A percentile compares a stretch with the other conserved stretches of the same genome.
phyloP scores from a whole-genome alignment of 495 filamentous ascomycete genomes.

The Penicillium riverlandense region DNA sequence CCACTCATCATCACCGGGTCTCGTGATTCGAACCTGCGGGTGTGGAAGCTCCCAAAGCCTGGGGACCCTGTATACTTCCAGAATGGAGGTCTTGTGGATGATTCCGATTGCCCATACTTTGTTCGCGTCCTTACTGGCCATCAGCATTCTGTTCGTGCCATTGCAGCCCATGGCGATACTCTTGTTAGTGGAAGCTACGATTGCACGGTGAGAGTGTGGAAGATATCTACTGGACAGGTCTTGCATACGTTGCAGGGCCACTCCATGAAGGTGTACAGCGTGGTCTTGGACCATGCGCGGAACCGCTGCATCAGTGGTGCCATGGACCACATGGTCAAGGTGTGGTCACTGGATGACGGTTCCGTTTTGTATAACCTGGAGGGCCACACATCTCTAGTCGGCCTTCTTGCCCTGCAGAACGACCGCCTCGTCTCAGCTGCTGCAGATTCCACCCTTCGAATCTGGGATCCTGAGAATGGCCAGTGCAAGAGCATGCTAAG shows the following conservation, averaged over 20 bases:
- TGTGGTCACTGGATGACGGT: slow-evolving; percentile 94
- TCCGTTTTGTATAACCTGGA: slow-evolving; percentile 82
- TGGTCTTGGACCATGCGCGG: slow-evolving; percentile 85
- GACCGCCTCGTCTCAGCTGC: slow-evolving; percentile 91
- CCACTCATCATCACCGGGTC: slow-evolving; percentile 97
- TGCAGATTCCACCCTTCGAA: slow-evolving; percentile 88
- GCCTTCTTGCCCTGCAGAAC: slow-evolving; percentile 78
- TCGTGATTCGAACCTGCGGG: slow-evolving; percentile 85
- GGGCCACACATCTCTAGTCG: slow-evolving; percentile 89
- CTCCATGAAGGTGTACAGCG: slow-evolving; percentile 91
- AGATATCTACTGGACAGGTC: slow-evolving; percentile 90
- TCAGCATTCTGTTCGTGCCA: slow-evolving; percentile 92
- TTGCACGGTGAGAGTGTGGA: slow-evolving; percentile 93
- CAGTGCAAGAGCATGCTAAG: slow-evolving; percentile 83
- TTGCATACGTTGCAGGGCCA: slow-evolving; percentile 84
- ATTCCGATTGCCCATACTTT: slow-evolving; percentile 88
- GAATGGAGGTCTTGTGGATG: slow-evolving; percentile 64
- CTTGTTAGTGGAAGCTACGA: slow-evolving; percentile 99
- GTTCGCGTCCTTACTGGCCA: slow-evolving; percentile 82
- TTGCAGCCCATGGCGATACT: slow-evolving; percentile 91
- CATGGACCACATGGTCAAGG: slow-evolving; percentile 97
- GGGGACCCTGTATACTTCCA: slow-evolving; percentile 70
- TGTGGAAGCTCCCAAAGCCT: slow-evolving; percentile 91
- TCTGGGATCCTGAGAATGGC: slow-evolving; percentile 95
- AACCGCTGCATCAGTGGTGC: slow-evolving; percentile 96